Evolutionary conservation across 179 eudicot species (phyloP).

Genomic region (Beta lomatogona): DNA sequence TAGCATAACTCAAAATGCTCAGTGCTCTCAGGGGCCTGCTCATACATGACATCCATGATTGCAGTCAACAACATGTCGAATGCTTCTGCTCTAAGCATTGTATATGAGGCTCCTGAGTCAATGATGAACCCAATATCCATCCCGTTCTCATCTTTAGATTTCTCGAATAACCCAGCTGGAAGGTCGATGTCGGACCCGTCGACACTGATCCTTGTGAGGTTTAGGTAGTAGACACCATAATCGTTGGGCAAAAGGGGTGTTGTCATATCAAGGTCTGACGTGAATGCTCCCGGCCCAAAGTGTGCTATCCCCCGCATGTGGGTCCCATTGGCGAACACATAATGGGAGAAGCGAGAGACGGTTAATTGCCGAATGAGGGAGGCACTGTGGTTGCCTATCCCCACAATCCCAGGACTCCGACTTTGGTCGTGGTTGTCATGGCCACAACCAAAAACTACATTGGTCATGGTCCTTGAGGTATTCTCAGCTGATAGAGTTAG

Average conservation of each 20-base stretch:
- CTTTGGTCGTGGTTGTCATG: conserved; percentile 28
- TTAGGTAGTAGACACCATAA: conserved; percentile 29
- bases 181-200: conserved; percentile 30
- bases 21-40: conserved; percentile 24
- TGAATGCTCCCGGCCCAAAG: conserved; percentile 30
- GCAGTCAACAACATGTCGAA: conserved; percentile 27
- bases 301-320: conserved; percentile 32
- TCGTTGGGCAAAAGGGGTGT: conserved; percentile 27
- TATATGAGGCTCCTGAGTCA: conserved; percentile 35
- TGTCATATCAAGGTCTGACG: conserved; percentile 31
- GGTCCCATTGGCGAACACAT: conserved; percentile 31
- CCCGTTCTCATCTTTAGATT: conserved; percentile 12
- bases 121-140: conserved; percentile 25
- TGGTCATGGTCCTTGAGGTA: conserved; percentile 19
- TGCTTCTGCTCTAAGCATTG: conserved; percentile 32
- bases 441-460: conserved; percentile 36
- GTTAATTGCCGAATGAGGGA: conserved; percentile 29
- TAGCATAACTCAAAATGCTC: conserved; percentile 32
- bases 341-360: conserved; percentile 32
- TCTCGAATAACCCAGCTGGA: conserved; percentile 27
- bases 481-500: conserved; percentile 22
- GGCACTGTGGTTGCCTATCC: conserved; percentile 25
- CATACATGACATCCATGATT: conserved; percentile 30
- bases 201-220: conserved; percentile 31
- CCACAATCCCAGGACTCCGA: conserved; percentile 32